phyloP scores from a whole-genome alignment of 768 basidiomycete species.

The Auricularia auricula-judae region DNA sequence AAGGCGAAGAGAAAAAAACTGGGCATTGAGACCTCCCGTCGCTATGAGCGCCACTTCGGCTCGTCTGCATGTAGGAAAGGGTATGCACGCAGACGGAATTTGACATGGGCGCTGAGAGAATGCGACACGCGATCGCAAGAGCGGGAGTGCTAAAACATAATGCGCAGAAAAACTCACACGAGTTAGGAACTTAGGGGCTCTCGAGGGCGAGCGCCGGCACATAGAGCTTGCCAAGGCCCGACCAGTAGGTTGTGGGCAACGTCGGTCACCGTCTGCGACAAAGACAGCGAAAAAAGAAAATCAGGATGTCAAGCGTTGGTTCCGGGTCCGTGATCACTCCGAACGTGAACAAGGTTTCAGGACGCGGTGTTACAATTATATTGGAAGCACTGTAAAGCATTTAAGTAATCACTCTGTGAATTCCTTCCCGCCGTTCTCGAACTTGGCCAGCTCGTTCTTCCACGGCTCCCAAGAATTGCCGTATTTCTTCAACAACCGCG shows the following conservation, averaged over 20 bases:
- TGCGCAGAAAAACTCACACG: neutral
- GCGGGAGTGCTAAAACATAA: neutral
- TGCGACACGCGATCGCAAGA: neutral
- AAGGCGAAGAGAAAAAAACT: neutral
- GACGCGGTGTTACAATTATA: too few species aligned
- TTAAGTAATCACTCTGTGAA: conserved; percentile 18
- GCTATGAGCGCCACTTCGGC: neutral
- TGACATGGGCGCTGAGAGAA: neutral
- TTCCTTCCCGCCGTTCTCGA: conserved; percentile 61
- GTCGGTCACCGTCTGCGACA: too few species aligned
- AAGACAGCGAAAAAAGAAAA: too few species aligned
- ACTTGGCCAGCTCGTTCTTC: conserved; percentile 66
- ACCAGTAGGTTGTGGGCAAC: too few species aligned
- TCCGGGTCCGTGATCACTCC: too few species aligned
- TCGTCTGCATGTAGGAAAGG: neutral
- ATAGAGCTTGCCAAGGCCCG: too few species aligned
- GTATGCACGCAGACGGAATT: neutral
- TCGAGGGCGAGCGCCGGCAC: too few species aligned
- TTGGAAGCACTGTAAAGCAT: too few species aligned
- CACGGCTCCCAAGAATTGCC: conserved; percentile 82
- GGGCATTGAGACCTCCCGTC: neutral
- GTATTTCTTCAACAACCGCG: conserved; percentile 68
- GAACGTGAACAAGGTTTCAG: neutral
- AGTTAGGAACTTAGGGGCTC: too few species aligned
- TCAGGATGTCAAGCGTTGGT: too few species aligned